These are phyloP conservation scores for Haplosporangium sp. DNA, from an alignment of 371 early-diverging fungal genomes.

Conservation along the genomic window DNA sequence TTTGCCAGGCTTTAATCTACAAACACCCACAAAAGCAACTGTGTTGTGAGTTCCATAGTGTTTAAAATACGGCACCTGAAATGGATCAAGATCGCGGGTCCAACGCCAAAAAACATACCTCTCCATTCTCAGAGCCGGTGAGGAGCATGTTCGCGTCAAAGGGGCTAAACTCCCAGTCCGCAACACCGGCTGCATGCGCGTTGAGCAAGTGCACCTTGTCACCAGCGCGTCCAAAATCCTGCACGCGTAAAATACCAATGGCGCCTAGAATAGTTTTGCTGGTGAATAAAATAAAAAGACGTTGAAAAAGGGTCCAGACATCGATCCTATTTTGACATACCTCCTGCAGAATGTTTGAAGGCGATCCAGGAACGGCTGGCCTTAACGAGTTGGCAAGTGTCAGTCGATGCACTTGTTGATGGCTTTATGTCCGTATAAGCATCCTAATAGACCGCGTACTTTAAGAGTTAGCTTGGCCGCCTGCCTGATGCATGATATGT, in stretches of 20 bases:
- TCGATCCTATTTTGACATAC: slow-evolving; percentile 32
- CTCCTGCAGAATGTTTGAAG: slow-evolving; percentile 59
- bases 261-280: slow-evolving; percentile 53
- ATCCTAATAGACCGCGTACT: slow-evolving; percentile 43
- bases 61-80: neutral
- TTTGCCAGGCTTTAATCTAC: slow-evolving; percentile 58
- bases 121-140: slow-evolving; percentile 67
- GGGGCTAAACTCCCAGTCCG: slow-evolving; percentile 69
- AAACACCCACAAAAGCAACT: neutral
- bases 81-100: neutral
- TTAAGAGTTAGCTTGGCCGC: neutral
- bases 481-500: neutral
- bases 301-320: neutral
- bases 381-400: slow-evolving; percentile 63
- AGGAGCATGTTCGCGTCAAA: slow-evolving; percentile 60
- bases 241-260: slow-evolving; percentile 59
- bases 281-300: neutral
- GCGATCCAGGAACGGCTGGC: slow-evolving; percentile 62
- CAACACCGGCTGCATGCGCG: slow-evolving; percentile 60
- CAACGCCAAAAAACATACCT: slow-evolving; percentile 39
- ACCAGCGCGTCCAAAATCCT: slow-evolving; percentile 57
- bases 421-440: slow-evolving; percentile 68
- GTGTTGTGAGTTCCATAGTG: neutral
- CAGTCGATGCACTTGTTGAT: slow-evolving; percentile 58
- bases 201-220: slow-evolving; percentile 55